Evolutionary conservation across 106 monocot species (phyloP).

Genomic region (Dioscorea alata): DNA sequence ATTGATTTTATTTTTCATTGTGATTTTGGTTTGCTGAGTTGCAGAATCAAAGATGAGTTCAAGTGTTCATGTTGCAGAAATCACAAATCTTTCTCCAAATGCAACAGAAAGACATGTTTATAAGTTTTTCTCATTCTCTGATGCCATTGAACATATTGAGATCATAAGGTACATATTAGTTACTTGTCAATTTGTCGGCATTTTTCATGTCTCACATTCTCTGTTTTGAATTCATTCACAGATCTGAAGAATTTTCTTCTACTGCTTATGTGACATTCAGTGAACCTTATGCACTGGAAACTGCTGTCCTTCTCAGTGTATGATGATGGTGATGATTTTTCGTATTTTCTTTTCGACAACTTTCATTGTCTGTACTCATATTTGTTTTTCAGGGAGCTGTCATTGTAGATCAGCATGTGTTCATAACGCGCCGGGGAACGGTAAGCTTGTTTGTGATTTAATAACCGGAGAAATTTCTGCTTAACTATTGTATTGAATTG

Average conservation of each 20-base stretch:
- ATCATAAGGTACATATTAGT: slow-evolving; percentile 53
- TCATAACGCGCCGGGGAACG: slow-evolving; percentile 73
- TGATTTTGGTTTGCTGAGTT: slow-evolving; percentile 8
- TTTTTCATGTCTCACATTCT: no score
- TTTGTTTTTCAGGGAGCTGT: slow-evolving; percentile 71
- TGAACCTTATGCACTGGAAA: slow-evolving; percentile 59
- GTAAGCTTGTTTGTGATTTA: no score
- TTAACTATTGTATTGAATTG: no score
- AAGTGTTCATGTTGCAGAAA: slow-evolving; percentile 55
- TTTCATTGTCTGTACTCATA: no score
- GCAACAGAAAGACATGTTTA: slow-evolving; percentile 80
- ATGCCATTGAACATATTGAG: slow-evolving; percentile 80
- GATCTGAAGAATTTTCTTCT: slow-evolving; percentile 59
- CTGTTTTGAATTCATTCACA: slow-evolving; percentile 5
- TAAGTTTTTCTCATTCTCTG: slow-evolving; percentile 93
- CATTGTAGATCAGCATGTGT: slow-evolving; percentile 88
- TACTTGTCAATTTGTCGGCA: no score
- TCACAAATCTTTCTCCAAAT: slow-evolving; percentile 71
- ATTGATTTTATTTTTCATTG: no score
- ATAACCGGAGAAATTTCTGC: no score
- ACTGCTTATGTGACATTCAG: slow-evolving; percentile 82
- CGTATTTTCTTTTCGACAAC: no score
- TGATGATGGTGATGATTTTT: slow-evolving; percentile 7
- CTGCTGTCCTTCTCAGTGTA: slow-evolving; percentile 77
- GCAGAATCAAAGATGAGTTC: slow-evolving; percentile 43